A percentile compares a stretch with the other conserved stretches of the same genome.
These are phyloP conservation scores for Cladosporium sp. DNA, from an alignment of 2,329 filamentous ascomycete genomes.

Conservation along the genomic window DNA sequence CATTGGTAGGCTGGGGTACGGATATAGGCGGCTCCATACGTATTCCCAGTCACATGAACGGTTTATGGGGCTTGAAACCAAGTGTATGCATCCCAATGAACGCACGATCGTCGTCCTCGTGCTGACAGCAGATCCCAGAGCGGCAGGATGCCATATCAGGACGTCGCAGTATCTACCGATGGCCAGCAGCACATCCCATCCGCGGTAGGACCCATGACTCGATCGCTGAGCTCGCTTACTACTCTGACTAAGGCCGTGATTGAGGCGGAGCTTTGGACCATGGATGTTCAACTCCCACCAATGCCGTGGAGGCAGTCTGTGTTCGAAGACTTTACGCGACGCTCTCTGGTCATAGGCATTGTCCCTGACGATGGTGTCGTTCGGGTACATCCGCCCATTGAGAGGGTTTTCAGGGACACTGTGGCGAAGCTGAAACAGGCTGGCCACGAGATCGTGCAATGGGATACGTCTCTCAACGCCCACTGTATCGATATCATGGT, in stretches of 20 bases:
- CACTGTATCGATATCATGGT: conserved; percentile 56
- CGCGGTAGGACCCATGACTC: conserved; percentile 56
- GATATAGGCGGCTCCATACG: conserved; percentile 51
- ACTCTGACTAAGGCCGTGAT: conserved; percentile 35
- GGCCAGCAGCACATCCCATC: conserved; percentile 63
- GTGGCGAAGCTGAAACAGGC: conserved; percentile 15
- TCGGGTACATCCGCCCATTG: conserved; percentile 22
- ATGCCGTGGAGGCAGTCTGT: conserved; percentile 37
- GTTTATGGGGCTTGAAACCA: conserved; percentile 49
- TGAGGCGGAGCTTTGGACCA: conserved; percentile 37
- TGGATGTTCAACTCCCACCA: conserved; percentile 38
- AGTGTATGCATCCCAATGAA: conserved; percentile 30
- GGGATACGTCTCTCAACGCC: conserved; percentile 45
- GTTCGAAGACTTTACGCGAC: conserved; percentile 19
- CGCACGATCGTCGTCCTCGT: no score
- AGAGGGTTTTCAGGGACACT: conserved; percentile 15
- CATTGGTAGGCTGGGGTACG: conserved; percentile 47
- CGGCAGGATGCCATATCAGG: conserved; percentile 54
- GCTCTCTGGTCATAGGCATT: conserved; percentile 22
- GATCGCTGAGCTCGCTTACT: conserved; percentile 48
- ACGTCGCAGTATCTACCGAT: conserved; percentile 58
- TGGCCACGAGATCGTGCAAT: conserved; percentile 41
- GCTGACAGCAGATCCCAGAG: conserved; percentile 38
- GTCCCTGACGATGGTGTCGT: conserved; percentile 25
- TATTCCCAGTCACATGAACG: conserved; percentile 47